Evolutionary conservation across 2,329 filamentous ascomycete genomes (phyloP), one percentile per base, ranked within the genome.

Genomic region (Penicillium brasilianum): DNA sequence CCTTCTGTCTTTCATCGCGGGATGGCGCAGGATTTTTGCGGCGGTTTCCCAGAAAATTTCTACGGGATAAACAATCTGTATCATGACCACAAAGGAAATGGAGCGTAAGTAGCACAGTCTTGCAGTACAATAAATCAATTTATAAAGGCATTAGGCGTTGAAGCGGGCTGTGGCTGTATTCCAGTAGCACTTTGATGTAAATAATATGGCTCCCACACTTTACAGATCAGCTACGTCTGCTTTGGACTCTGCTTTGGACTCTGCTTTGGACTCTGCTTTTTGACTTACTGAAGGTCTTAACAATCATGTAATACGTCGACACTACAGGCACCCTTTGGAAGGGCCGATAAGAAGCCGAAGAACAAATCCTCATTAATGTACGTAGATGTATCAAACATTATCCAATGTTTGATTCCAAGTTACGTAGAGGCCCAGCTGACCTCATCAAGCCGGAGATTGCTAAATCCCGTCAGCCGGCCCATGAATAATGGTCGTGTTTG

Each of bases 51-150:
- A 57, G 39, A 62, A 60, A 56, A 55, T 39, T 18, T 55, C 50
- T 22, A 48, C 28, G 49, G 54, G 44, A 58, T 28, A 50, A 50
- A 50, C 18, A 18, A 54, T 54, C 55, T 66, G 57, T 66, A 64
- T 64, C 60, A 64, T 64, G 63, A 65, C 39, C 54, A 46, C 48
- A 58, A 49, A 58, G 46, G 25, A 32, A 58, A 62, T 41, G 48
- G 58, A 65, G 49, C 50, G 68, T 71, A 43, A 67, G 69, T 53
- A 68, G 69, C 16, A 65, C 57, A n/a, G 63, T 64, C 11, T 48
- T 22, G n/a, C 13, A 56, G 34, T 37, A 9, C 9, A 37, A 49
- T 49, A 28, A 13, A 48, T 43, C 37, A 3, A 41, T 43, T 34
- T 13, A 13, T 9, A 34, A 34, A 34, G 32, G 4, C 18, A 22